Conservation (phyloP, 805 yeast species). For the Sungouiella blattae region DNA sequence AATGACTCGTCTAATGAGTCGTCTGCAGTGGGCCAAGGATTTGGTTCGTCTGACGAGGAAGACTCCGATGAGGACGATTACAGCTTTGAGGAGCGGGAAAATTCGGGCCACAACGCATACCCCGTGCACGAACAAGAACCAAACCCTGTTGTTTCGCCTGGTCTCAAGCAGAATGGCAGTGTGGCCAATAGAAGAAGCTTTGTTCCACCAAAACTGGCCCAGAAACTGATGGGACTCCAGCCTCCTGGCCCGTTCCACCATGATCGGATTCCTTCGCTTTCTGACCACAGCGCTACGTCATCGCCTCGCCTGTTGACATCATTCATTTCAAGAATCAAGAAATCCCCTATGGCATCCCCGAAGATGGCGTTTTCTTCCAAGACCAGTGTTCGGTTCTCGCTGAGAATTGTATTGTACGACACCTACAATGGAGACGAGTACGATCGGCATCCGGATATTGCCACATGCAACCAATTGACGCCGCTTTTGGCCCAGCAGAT, state of each 20-base stretch:
- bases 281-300: conserved; percentile 22
- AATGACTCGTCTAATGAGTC: conserved; percentile 24
- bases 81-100: conserved; percentile 4
- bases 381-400: conserved; percentile 61
- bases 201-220: no score
- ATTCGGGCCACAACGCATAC: neutral
- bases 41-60: conserved; percentile 27
- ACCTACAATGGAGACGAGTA: conserved; percentile 81
- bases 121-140: neutral
- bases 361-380: conserved; percentile 3
- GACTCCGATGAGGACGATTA: conserved; percentile 12
- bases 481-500: conserved; percentile 84
- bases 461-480: conserved; percentile 88
- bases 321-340: conserved; percentile 26
- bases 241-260: conserved; percentile 26
- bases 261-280: conserved; percentile 28
- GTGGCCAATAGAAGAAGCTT: neutral
- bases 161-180: neutral
- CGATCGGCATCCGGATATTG: conserved; percentile 88
- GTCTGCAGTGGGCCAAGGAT: conserved; percentile 38
- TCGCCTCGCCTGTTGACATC: conserved; percentile 33
- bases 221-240: conserved; percentile 10
- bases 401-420: conserved; percentile 78
- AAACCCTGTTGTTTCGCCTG: neutral
- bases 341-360: conserved; percentile 16